Conservation (phyloP, 306 rosid species). For the Vigna reflexopilosa region DNA sequence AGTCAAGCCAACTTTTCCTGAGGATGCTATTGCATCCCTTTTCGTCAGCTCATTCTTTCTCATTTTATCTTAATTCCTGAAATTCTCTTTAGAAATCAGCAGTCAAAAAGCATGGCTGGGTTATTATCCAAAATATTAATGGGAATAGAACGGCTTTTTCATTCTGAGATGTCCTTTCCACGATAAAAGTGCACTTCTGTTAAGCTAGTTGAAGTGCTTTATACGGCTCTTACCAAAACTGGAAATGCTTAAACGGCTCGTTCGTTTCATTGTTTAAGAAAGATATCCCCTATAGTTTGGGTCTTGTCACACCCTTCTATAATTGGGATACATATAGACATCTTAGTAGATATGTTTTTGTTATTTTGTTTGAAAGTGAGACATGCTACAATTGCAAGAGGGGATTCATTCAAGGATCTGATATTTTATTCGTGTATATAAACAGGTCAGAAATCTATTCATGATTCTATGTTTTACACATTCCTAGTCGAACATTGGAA, state of each 20-base stretch:
- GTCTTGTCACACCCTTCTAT: slow-evolving; percentile 12
- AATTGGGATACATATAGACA: slow-evolving; percentile 4
- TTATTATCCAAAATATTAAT: slow-evolving; percentile 2
- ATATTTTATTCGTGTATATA: too few species aligned
- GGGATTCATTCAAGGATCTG: background rate
- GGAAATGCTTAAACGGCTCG: background rate
- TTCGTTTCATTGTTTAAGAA: background rate
- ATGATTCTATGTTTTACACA: background rate
- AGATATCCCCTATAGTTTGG: background rate
- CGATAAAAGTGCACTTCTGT: background rate
- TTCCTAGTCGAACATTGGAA: background rate
- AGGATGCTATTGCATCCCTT: background rate
- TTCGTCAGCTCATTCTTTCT: slow-evolving; percentile 10
- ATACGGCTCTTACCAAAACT: background rate
- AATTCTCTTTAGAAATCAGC: background rate
- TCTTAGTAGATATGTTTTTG: background rate
- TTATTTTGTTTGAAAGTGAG: background rate
- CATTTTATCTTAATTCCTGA: slow-evolving; percentile 5
- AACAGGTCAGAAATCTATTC: background rate
- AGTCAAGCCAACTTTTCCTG: slow-evolving; percentile 5
- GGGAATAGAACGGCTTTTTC: background rate
- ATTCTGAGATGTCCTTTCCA: slow-evolving; percentile 1
- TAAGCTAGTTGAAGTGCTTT: slow-evolving; percentile 17
- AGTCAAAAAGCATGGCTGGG: background rate
- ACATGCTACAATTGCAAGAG: background rate